Evolutionary conservation across 805 yeast genomes (phyloP).

Genomic region (Monosporozyma aerobia): DNA sequence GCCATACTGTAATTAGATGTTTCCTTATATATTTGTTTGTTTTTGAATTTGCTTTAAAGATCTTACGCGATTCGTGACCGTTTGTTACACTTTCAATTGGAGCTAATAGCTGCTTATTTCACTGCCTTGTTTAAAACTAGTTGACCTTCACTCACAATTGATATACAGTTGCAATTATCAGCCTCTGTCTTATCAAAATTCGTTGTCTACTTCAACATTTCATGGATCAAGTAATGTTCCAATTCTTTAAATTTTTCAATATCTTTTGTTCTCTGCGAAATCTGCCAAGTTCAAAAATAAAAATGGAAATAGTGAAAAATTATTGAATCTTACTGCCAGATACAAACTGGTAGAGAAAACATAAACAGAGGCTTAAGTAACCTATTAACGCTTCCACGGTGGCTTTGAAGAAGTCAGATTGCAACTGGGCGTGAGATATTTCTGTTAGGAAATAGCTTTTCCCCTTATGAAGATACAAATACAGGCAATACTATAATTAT

Average conservation of each 20-base stretch:
- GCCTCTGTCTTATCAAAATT: too few species aligned
- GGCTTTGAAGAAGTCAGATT: neutral
- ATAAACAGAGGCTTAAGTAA: neutral
- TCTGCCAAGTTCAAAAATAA: neutral
- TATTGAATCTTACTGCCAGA: neutral
- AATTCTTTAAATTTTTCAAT: too few species aligned
- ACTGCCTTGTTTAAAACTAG: too few species aligned
- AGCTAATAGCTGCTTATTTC: too few species aligned
- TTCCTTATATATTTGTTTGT: neutral
- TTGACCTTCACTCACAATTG: too few species aligned
- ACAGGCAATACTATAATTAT: neutral
- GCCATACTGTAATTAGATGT: conserved; percentile 14
- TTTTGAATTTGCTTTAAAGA: neutral
- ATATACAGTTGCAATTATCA: too few species aligned
- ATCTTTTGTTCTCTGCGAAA: neutral
- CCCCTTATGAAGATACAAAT: neutral
- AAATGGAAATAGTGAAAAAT: neutral
- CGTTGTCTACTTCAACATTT: too few species aligned
- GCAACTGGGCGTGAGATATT: too few species aligned
- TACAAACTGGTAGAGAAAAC: neutral
- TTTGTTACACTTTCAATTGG: too few species aligned
- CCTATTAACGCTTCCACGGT: neutral
- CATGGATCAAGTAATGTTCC: too few species aligned
- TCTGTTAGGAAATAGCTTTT: too few species aligned
- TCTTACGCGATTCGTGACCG: neutral